A percentile compares a stretch with the other conserved stretches of the same genome.
phyloP scores from a whole-genome alignment of 306 rosid genomes.

The Argentina anserina region DNA sequence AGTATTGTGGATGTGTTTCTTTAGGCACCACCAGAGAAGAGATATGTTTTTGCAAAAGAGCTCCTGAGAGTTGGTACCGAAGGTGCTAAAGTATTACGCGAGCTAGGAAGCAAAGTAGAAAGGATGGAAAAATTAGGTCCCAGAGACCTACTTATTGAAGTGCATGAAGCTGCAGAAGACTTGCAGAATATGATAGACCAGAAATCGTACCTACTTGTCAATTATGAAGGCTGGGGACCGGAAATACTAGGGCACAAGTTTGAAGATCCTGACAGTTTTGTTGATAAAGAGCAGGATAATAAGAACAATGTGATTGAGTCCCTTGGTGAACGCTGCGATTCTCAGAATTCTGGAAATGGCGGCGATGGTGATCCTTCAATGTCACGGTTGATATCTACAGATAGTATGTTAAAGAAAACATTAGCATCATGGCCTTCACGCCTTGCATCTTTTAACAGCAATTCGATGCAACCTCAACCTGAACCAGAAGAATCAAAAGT shows the following conservation, averaged over 20 bases:
- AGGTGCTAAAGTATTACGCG: constrained; percentile 61
- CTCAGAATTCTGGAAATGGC: constrained; percentile 34
- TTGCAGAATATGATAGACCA: constrained; percentile 65
- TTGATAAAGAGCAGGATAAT: constrained; percentile 37
- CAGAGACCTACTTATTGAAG: constrained; percentile 40
- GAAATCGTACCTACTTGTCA: constrained; percentile 57
- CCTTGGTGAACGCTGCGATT: constrained; percentile 32
- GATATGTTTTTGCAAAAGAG: constrained; percentile 45
- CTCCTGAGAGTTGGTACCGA: constrained; percentile 58
- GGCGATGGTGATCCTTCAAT: constrained; percentile 32
- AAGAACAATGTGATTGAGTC: constrained; percentile 33
- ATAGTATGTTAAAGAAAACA: constrained; percentile 20
- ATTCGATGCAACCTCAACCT: background rate
- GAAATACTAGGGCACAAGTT: constrained; percentile 23
- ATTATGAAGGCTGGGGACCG: constrained; percentile 51
- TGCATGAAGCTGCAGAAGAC: constrained; percentile 67
- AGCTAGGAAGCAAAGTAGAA: constrained; percentile 65
- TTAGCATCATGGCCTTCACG: constrained; percentile 37
- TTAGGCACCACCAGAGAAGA: constrained; percentile 71
- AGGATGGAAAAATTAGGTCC: constrained; percentile 60
- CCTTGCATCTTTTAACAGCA: constrained; percentile 24
- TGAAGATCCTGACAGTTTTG: constrained; percentile 23
- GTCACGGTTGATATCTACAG: constrained; percentile 36
- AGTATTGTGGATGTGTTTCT: constrained; percentile 10
- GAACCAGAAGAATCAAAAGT: constrained; percentile 50